Conservation (phyloP, 805 yeast species). For the Wickerhamiella australiensis region DNA sequence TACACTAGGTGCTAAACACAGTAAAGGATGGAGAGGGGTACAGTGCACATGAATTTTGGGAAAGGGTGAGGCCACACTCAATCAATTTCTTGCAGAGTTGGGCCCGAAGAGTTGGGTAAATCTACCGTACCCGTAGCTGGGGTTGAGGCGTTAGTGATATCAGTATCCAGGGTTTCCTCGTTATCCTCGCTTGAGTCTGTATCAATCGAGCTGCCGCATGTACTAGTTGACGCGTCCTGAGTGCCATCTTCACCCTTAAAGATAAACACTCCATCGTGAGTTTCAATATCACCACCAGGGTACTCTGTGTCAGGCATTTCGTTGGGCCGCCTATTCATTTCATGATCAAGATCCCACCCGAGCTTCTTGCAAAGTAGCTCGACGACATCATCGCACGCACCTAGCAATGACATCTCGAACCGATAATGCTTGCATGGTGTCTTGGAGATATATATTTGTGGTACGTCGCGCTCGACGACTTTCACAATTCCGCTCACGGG, state of each 20-base stretch:
- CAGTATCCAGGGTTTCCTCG: not conserved
- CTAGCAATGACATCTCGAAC: conserved; percentile 66
- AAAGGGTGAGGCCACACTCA: not conserved
- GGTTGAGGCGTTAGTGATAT: not conserved
- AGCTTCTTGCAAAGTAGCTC: conserved; percentile 46
- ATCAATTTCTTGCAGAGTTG: not conserved
- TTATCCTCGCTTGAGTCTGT: not conserved
- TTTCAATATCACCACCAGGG: conserved; percentile 23
- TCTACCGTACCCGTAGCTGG: not conserved
- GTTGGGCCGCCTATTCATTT: conserved; percentile 32
- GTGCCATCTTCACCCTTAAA: conserved; percentile 13
- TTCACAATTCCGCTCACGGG: conserved; percentile 87
- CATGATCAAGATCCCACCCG: conserved; percentile 50
- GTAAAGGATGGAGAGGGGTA: too few relatives aligned
- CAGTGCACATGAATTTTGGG: too few relatives aligned
- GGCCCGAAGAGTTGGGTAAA: not conserved
- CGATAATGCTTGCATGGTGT: conserved; percentile 65
- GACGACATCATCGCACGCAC: conserved; percentile 75
- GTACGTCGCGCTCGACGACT: conserved; percentile 55
- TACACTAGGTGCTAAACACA: too few relatives aligned
- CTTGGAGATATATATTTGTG: conserved; percentile 68
- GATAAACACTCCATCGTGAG: conserved; percentile 22
- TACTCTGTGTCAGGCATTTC: conserved; percentile 16
- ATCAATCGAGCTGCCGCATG: not conserved
- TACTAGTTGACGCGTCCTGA: not conserved